Evolutionary conservation across 2,329 filamentous ascomycete genomes (phyloP).

Genomic region (Colletotrichum lupini): DNA sequence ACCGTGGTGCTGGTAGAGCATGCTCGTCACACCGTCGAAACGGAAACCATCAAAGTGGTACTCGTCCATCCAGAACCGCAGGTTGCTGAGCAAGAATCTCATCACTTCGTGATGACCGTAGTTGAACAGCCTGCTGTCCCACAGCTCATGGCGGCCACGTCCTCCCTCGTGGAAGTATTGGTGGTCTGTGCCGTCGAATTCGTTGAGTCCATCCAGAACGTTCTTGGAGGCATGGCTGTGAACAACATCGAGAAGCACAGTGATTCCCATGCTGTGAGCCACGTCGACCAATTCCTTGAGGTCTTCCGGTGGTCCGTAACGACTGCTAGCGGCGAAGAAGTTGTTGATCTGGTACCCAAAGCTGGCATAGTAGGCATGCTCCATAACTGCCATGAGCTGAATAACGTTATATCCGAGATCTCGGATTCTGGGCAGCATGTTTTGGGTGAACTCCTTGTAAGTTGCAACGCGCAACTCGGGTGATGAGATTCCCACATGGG

Average conservation of each 20-base stretch:
- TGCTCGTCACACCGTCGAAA: slow-evolving; percentile 98
- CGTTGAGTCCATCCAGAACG: slow-evolving; percentile 91
- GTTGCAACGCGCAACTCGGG: slow-evolving; percentile 89
- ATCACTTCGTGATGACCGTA: slow-evolving; percentile 95
- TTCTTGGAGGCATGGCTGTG: slow-evolving; percentile 99
- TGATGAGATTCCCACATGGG: slow-evolving; percentile 97
- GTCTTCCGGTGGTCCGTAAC: slow-evolving; percentile 93
- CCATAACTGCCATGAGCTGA: slow-evolving; percentile 99
- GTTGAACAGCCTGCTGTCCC: slow-evolving; percentile 98
- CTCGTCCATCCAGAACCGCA: slow-evolving; percentile 99
- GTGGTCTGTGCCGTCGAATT: slow-evolving; percentile 95
- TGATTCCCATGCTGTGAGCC: slow-evolving; percentile 89
- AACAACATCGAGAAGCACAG: slow-evolving; percentile 93
- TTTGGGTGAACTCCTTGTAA: slow-evolving; percentile 96
- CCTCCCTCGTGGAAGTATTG: slow-evolving; percentile 93
- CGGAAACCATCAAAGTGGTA: slow-evolving; percentile 97
- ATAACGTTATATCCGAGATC: slow-evolving; percentile 95
- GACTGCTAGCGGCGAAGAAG: slow-evolving; percentile 97
- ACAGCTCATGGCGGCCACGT: slow-evolving; percentile 89
- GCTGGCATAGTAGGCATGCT: slow-evolving; percentile 98
- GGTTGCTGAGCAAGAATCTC: slow-evolving; percentile 93
- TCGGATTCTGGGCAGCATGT: slow-evolving; percentile 92
- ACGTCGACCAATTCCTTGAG: slow-evolving; percentile 97
- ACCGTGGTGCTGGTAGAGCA: slow-evolving; percentile 95
- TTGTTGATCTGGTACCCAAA: slow-evolving; percentile 99